Base-by-base conservation (phyloP, 805 yeast genomes). In the Candida palmyrensis region DNA sequence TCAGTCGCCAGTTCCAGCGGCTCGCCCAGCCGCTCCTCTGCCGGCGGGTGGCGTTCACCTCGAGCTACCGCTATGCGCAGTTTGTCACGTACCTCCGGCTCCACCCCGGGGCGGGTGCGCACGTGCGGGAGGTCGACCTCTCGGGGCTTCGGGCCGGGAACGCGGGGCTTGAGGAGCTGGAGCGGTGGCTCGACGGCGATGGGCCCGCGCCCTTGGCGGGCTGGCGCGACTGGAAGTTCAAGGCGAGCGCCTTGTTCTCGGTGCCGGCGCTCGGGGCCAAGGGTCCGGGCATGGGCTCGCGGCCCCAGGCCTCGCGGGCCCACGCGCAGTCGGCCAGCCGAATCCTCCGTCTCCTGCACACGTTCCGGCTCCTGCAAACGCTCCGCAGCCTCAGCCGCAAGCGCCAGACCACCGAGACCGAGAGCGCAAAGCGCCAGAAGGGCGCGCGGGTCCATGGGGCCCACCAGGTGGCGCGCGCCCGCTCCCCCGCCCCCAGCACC, bases 221-320 rank as follows among this genome's bases (percentile, higher is more conserved):
- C 7, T 87, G 96, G 96, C 70, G 96, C 51, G 96, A 87, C 53
- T 87, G 95, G 95, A 82, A 85, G 48, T 80, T 71, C 47, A 71
- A 85, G 40, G 73, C 72, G 32, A 88, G 82, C 55, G 85, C 90
- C 1, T 53, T 83, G 22, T 81, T 80, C 48, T 49, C 66, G 1
- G 39, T 57, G 25, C n/a, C n/a, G n/a, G n/a, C n/a, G n/a, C n/a
- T n/a, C n/a, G n/a, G n/a, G n/a, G n/a, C n/a, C n/a, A n/a, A n/a
- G n/a, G n/a, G n/a, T n/a, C n/a, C n/a, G n/a, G n/a, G n/a, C n/a
- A n/a, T n/a, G n/a, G n/a, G n/a, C n/a, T 32, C 40, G n/a, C 46
- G 53, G 2, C 41, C 55, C 1, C 30, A 43, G 6, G 36, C 46
- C 22, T 37, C 48, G 6, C 49, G 40, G 33, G 32, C 39, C 9